Conservation (phyloP, 1,284 basidiomycete genomes). For the Ganoderma resinaceum region DNA sequence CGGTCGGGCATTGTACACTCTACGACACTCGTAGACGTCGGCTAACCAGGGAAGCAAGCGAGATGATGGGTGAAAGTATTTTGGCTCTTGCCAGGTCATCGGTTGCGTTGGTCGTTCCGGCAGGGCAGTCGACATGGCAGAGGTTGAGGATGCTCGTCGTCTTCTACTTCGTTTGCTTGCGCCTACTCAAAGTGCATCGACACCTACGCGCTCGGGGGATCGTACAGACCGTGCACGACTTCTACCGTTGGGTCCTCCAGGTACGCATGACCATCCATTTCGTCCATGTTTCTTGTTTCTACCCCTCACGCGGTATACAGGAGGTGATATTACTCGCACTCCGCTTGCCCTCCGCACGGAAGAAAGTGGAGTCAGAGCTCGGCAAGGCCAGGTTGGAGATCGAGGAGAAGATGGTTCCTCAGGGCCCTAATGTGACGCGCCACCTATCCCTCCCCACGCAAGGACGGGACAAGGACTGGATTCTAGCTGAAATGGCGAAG, state of each 20-base stretch:
- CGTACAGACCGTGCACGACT: conserved; percentile 53
- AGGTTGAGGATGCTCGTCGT: conserved; percentile 67
- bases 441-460: conserved; percentile 72
- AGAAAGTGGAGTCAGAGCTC: conserved; percentile 77
- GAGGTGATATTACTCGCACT: conserved; percentile 67
- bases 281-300: background rate
- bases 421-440: conserved; percentile 64
- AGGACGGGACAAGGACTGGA: conserved; percentile 80
- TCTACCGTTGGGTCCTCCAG: conserved; percentile 64
- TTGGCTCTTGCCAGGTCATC: conserved; percentile 1
- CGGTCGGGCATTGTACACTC: background rate
- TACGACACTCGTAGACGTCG: background rate
- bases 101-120: conserved; percentile 17
- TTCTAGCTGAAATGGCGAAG: conserved; percentile 78
- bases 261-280: conserved; percentile 44
- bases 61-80: background rate
- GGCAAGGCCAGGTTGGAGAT: conserved; percentile 70
- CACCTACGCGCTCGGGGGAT: conserved; percentile 83
- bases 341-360: conserved; percentile 70
- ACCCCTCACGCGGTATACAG: conserved; percentile 44
- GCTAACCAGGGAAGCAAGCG: background rate
- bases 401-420: conserved; percentile 72
- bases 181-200: conserved; percentile 60
- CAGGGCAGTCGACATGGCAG: conserved; percentile 44
- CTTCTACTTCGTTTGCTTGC: conserved; percentile 64